Evolutionary conservation across 23 red algal genomes (phyloP).

Genomic region (Agarophyton chilense): DNA sequence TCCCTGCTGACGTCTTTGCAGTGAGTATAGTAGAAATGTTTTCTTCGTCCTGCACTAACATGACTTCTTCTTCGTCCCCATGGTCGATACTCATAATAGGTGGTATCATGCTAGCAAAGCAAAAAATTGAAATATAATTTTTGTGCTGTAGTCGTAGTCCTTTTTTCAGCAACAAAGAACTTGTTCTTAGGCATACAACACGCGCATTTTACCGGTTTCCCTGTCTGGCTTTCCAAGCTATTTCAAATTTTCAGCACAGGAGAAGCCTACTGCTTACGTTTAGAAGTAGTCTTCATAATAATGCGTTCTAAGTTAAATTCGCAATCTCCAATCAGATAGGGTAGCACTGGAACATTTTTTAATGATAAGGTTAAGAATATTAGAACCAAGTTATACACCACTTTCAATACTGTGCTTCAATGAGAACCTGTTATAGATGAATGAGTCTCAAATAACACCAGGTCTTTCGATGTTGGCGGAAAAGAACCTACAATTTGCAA

Average conservation of each 20-base stretch:
- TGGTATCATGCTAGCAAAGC: background rate
- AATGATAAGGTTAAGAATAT: background rate
- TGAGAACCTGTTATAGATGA: background rate
- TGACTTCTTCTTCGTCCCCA: background rate
- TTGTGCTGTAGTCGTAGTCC: background rate
- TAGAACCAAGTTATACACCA: background rate
- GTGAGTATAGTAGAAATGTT: background rate
- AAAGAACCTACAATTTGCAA: background rate
- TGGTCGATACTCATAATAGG: conserved; percentile 29
- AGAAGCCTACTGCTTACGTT: background rate
- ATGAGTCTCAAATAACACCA: background rate
- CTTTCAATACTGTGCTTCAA: background rate
- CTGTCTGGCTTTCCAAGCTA: background rate
- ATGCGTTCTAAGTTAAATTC: background rate
- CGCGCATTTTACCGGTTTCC: conserved; percentile 36
- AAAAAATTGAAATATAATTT: conserved; percentile 20
- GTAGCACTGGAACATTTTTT: background rate
- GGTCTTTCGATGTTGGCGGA: background rate
- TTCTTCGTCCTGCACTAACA: background rate
- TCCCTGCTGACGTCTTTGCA: background rate
- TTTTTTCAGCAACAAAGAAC: conserved; percentile 3
- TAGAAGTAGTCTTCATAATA: conserved; percentile 12
- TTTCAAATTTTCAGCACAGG: conserved; percentile 5
- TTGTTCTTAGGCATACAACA: conserved; percentile 44
- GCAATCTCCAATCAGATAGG: conserved; percentile 9